Evolutionary conservation across 2,329 filamentous ascomycete species (phyloP), one percentile per base, ranked within the genome.

Genomic region (Didymella keratinophila): DNA sequence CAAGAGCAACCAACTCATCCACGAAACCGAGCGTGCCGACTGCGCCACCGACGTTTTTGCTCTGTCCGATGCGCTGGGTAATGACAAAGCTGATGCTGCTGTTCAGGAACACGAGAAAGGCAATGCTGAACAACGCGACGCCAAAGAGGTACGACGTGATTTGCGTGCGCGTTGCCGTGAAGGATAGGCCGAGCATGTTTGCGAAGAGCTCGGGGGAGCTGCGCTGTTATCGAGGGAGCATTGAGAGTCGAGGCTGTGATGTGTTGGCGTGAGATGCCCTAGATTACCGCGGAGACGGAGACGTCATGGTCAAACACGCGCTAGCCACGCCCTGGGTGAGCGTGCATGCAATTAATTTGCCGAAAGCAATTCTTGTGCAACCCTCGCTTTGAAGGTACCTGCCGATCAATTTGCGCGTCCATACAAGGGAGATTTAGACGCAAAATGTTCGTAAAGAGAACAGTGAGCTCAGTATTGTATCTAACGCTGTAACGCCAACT

Each of bases 61-160:
- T 89, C 69, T 90, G 84, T 60, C 90, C 90, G 66, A 96, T 88
- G 61, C 92, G 84, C 76, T 94, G 90, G 60, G 91, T 94, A 60
- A 96, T 87, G 58, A 95, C 90, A 78, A 95, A 96, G 54, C 89
- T 92, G 59, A 95, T 83, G 72, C 87, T 89, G 80, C 88, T 90
- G 81, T 95, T 95, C 62, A 96, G 85, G 79, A 96, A 96, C 70
- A 96, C 92, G 65, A 96, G 89, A 80, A 95, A 95, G 53, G 90
- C 89, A 71, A 96, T 95, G 77, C 88, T 92, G 81, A 94, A 94
- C 68, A 96, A 87, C 60, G 90, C 91, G 71, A 95, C 90, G 73
- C 89, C 89, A 64, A 93, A 83, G 34, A 96, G 86, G 76, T 96
- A 96, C 28, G 91, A 90, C 56, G 84, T 76, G 28, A 84, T 81